phyloP scores from a whole-genome alignment of 129 eudicot species.

The Helianthus tuberosus region DNA sequence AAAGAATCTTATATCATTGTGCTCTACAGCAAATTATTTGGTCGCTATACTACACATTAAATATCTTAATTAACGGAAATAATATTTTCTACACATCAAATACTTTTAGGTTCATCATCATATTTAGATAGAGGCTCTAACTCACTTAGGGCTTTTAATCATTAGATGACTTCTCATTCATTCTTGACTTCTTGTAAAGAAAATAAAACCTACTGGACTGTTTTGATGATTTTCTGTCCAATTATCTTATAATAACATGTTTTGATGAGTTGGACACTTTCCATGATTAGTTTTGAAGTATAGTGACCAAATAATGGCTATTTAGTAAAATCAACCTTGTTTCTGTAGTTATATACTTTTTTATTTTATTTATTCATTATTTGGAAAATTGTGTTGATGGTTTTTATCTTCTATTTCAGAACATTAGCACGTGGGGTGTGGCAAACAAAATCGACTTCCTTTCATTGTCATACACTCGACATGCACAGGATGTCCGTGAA shows the following conservation, averaged over 20 bases:
- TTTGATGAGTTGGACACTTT: neutral
- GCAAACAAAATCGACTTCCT: conserved; percentile 91
- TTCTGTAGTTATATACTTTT: neutral
- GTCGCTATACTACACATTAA: neutral
- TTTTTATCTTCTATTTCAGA: conserved; percentile 40
- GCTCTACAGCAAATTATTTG: no score
- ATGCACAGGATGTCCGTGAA: conserved; percentile 94
- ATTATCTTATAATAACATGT: neutral
- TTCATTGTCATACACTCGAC: conserved; percentile 86
- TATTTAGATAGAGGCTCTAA: neutral
- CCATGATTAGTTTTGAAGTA: neutral
- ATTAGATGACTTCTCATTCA: neutral
- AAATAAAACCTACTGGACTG: neutral
- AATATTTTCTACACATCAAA: neutral
- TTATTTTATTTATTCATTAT: neutral
- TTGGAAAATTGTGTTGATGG: conserved; percentile 13
- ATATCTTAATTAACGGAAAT: neutral
- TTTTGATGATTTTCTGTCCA: no score
- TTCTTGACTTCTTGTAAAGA: neutral
- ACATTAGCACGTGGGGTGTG: conserved; percentile 93
- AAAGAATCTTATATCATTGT: neutral
- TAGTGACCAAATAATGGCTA: neutral
- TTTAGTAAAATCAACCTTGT: neutral
- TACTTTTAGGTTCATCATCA: conserved; percentile 1
- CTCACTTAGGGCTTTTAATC: neutral